Base-by-base conservation (phyloP, 2,329 filamentous ascomycete species). In the Fusarium heterosporum region DNA sequence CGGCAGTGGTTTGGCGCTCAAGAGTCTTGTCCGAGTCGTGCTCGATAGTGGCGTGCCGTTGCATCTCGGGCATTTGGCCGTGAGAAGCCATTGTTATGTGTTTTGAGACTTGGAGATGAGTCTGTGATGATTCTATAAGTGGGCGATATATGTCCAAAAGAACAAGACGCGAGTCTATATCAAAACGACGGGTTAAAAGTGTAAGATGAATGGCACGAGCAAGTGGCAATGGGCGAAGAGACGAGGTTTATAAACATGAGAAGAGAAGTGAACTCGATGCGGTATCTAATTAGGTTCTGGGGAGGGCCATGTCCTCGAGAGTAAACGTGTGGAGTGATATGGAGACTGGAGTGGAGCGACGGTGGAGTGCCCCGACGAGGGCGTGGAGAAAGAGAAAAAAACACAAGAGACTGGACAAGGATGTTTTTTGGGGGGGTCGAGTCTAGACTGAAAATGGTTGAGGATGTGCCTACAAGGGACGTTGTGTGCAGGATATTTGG, bases 1-100 rank as follows among this genome's bases (percentile, higher is more conserved):
- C 61, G 40, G 52, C 52, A 6, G 60, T 64, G 17, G 61, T 64
- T 36, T 62, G 61, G 13, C 64, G 65, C 28, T 73, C 72, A 28
- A 73, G 53, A 8, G 70, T 70, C 66, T 73, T 72, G 56, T 73
- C 72, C 36, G 68, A 73, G 55, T 71, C 70, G 47, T 66, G 58
- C 43, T 72, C 70, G 48, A 69, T 55, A 26, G 68, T 55, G 38
- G 26, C 47, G 26, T 53, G 22, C 14, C 51, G 51, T 26, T 40
- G 58, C 34, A 57, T 26, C 10, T 42, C 58, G 22, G 59, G 58
- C 51, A 55, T 48, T 22, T 48, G 29, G 8, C 38, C 32, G 22
- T 57, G 58, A 46, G 72, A 68, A 55, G 62, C 69, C 71, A 73
- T 73, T 68, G 26, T 26, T 41, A 43, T 19, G 32, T 53, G 39